A percentile compares a stretch with the other conserved stretches of the same genome.
Evolutionary conservation across 371 early-diverging fungal genomes (phyloP).

Genomic region (Actinomucor elegans): DNA sequence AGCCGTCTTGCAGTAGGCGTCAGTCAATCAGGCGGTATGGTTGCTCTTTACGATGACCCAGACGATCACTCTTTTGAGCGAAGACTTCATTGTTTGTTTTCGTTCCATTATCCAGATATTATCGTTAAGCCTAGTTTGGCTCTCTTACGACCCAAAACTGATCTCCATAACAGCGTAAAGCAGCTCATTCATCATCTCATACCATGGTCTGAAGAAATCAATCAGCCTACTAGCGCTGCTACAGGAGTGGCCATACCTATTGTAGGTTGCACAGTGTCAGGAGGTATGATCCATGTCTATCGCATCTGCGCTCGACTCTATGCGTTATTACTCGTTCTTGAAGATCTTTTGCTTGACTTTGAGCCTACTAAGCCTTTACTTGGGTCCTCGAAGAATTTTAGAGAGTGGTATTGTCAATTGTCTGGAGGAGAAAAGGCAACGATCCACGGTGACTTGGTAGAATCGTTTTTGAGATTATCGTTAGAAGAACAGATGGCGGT

Average conservation of each 20-base stretch:
- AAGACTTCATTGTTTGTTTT: conserved; percentile 23
- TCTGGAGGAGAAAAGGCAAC: conserved; percentile 20
- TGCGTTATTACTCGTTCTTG: conserved; percentile 12
- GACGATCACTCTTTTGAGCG: conserved; percentile 26
- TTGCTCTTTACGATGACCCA: conserved; percentile 30
- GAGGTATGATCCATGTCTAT: conserved; percentile 29
- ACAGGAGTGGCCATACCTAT: conserved; percentile 15
- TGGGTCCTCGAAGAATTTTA: conserved; percentile 27
- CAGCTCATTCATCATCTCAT: conserved; percentile 8
- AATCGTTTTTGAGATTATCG: conserved; percentile 14
- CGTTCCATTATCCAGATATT: conserved; percentile 39
- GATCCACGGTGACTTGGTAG: conserved; percentile 35
- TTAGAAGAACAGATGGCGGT: conserved; percentile 5
- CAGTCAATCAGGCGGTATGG: conserved; percentile 30
- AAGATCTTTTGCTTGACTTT: conserved; percentile 21
- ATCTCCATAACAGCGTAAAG: background rate
- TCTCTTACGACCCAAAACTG: conserved; percentile 12
- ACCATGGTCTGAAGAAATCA: conserved; percentile 17
- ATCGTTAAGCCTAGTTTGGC: conserved; percentile 27
- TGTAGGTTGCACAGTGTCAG: conserved; percentile 31
- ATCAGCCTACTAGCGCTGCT: background rate
- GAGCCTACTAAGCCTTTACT: conserved; percentile 21
- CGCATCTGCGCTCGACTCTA: conserved; percentile 21
- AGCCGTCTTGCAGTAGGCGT: conserved; percentile 25
- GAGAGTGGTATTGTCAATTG: conserved; percentile 24